Percentiles rank a stretch among this genome's conserved stretches.
Conservation (phyloP, 1,139 yeast genomes). For the Kurtzmaniella quercitrusa region DNA sequence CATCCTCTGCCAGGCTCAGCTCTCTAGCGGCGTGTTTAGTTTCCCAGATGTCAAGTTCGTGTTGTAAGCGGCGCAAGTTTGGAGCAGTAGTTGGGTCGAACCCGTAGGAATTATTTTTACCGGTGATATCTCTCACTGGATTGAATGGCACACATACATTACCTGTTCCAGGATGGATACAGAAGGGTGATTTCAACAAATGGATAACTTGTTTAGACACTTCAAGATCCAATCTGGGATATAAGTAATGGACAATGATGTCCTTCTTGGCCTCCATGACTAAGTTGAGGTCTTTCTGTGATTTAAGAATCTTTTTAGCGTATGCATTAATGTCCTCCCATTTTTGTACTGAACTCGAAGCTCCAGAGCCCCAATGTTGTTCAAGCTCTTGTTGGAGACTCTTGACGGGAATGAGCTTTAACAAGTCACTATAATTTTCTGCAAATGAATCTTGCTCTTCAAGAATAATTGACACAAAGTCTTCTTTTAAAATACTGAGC, state of each 20-base stretch:
- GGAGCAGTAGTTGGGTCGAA: slow-evolving; percentile 86
- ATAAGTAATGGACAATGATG: slow-evolving; percentile 71
- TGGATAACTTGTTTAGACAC: slow-evolving; percentile 90
- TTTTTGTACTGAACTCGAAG: slow-evolving; percentile 44
- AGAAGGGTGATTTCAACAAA: slow-evolving; percentile 94
- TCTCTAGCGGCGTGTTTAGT: slow-evolving; percentile 23
- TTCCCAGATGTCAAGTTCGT: slow-evolving; percentile 49
- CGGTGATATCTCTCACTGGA: slow-evolving; percentile 37
- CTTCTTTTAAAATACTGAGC: slow-evolving; percentile 57
- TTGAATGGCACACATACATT: slow-evolving; percentile 95
- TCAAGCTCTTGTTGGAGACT: slow-evolving; percentile 50
- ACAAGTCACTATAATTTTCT: slow-evolving; percentile 7
- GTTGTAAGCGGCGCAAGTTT: slow-evolving; percentile 57
- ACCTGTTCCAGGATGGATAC: slow-evolving; percentile 97
- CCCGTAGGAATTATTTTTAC: slow-evolving; percentile 42
- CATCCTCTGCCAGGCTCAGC: slow-evolving; percentile 24
- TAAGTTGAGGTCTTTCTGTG: slow-evolving; percentile 34
- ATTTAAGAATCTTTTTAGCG: slow-evolving; percentile 46
- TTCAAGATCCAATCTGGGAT: slow-evolving; percentile 90
- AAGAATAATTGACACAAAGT: slow-evolving; percentile 63
- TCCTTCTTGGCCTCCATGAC: slow-evolving; percentile 80
- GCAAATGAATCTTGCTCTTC: slow-evolving; percentile 82
- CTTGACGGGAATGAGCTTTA: slow-evolving; percentile 56
- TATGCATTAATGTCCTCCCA: slow-evolving; percentile 80
- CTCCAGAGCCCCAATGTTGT: slow-evolving; percentile 31